These are phyloP conservation scores for Lactarius sp. DNA, from an alignment of 768 basidiomycete genomes.

Conservation along the genomic window DNA sequence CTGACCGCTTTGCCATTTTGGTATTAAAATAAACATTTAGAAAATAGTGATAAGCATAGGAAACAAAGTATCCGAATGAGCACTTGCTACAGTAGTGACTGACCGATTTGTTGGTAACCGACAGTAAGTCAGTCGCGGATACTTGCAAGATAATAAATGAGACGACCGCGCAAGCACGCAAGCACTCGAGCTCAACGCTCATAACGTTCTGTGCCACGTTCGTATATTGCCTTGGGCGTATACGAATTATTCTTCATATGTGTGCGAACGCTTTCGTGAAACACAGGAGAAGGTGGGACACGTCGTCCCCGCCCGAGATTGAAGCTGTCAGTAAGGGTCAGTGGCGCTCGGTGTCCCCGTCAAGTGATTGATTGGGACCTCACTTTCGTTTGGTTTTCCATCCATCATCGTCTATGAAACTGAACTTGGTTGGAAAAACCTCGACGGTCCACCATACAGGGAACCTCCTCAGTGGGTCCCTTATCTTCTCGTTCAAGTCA, in stretches of 20 bases:
- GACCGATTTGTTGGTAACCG: no score
- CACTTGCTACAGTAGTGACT: no score
- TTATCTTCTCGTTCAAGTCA: conserved; percentile 44
- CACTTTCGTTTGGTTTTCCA: background rate
- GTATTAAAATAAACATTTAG: no score
- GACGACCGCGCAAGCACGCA: no score
- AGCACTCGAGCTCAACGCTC: background rate
- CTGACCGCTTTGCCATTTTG: no score
- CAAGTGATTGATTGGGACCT: background rate
- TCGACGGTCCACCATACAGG: conserved; percentile 70
- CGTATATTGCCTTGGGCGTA: background rate
- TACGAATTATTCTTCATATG: background rate
- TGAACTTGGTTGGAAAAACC: background rate
- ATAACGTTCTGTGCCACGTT: background rate
- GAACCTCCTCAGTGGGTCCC: conserved; percentile 45
- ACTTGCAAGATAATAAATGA: no score
- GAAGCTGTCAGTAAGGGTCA: background rate
- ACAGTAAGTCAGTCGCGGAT: no score
- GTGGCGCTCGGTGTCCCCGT: background rate
- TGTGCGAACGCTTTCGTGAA: background rate
- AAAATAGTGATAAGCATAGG: no score
- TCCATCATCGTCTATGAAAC: background rate
- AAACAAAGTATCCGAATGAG: no score
- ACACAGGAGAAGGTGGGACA: background rate
- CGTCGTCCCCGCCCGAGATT: background rate